A percentile compares a stretch with the other conserved stretches of the same genome.
Evolutionary conservation across 2,329 filamentous ascomycete genomes (phyloP).

Genomic region (Davidsoniella neocaledoniae): DNA sequence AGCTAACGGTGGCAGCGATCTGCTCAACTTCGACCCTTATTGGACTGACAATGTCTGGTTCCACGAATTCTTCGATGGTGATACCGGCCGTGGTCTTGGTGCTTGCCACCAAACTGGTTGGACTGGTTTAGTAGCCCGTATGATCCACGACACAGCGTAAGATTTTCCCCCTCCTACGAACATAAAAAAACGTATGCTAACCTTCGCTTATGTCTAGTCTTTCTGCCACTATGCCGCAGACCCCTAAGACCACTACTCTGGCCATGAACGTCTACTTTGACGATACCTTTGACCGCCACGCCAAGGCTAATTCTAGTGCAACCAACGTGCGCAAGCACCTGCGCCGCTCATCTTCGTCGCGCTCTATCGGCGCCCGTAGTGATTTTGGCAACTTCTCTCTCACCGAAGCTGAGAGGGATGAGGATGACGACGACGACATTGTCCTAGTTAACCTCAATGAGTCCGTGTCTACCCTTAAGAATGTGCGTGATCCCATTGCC

Average conservation of each 20-base stretch:
- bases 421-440: background rate
- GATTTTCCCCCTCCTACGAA: conserved; percentile 19
- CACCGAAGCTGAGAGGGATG: background rate
- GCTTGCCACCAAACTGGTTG: conserved; percentile 92
- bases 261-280: conserved; percentile 92
- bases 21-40: conserved; percentile 76
- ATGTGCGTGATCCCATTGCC: background rate
- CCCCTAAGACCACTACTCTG: conserved; percentile 68
- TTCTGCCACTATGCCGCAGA: conserved; percentile 81
- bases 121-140: conserved; percentile 87
- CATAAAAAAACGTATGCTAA: background rate
- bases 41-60: conserved; percentile 94
- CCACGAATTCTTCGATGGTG: conserved; percentile 94
- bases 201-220: conserved; percentile 33
- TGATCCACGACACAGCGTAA: conserved; percentile 96
- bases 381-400: conserved; percentile 38
- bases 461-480: background rate
- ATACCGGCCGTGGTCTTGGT: conserved; percentile 73
- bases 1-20: conserved; percentile 70
- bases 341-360: conserved; percentile 63
- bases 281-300: conserved; percentile 50
- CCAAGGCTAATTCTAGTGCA: conserved; percentile 11
- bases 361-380: conserved; percentile 70
- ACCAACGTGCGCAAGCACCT: conserved; percentile 21
- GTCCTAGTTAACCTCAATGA: background rate